Evolutionary conservation across 2,329 filamentous ascomycete species (phyloP), one percentile per base, ranked within the genome.

Genomic region (Ophiocordyceps camponoti-saundersi): DNA sequence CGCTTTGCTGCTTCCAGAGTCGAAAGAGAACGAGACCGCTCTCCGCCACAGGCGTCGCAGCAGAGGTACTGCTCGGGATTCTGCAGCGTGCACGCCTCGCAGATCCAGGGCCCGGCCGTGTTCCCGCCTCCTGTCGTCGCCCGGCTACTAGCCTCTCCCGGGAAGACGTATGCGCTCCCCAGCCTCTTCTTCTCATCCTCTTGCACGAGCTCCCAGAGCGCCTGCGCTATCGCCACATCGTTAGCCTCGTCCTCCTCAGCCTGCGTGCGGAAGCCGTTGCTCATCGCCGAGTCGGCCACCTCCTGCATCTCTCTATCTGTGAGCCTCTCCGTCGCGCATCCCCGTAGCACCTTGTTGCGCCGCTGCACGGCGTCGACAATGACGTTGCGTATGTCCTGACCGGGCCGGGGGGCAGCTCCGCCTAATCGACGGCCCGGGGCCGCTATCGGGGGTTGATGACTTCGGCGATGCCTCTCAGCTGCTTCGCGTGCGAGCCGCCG

Each of bases 181-280:
- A 78, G 73, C 53, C 70, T 72, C 39, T 56, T 56, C 50, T 61
- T 64, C 51, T 83, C 75, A 51, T 94, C 53, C 58, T 94, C 80
- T 57, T 93, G 83, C 23, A 92, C 82, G 18, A 95, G 69, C 56
- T 95, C 89, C 67, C 85, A 88, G 30, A 93, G 69, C 0, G 88
- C 88, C 56, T 89, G 79, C 46, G 87, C 79, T 50, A 95, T 94
- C 6, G 89, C 89, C 22, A 77, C 72, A 48, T 95, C 86, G 55
- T 95, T 93, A 3, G 87, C 89, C 54, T 88, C 82, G 47, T 95
- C 87, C 59, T 93, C 85, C 53, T 93, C 86, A 0, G 86, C 87
- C 56, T 85, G 77, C 0, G 88, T 95, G 50, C 74, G 76, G 66
- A 93, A 90, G 0, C 87, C 85, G 52, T 82, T 82, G 48, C 70